phyloP scores from a whole-genome alignment of 129 eudicot genomes.

The Pseudognaphalium luteoalbum region DNA sequence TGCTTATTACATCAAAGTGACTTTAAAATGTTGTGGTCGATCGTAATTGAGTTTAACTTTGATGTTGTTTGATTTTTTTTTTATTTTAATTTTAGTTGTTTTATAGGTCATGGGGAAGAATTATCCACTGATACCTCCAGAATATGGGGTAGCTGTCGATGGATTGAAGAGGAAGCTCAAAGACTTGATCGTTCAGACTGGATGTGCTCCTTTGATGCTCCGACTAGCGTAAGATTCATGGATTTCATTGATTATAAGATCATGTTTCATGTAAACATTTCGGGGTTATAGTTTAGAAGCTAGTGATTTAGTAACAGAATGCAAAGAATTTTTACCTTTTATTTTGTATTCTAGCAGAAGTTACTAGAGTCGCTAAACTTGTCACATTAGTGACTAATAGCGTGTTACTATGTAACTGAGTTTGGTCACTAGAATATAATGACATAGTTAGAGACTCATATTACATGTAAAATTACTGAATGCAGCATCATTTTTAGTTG shows the following conservation, averaged over 20 bases:
- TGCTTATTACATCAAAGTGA: not conserved
- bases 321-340: too few relatives aligned
- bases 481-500: not conserved
- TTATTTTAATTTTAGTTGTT: not conserved
- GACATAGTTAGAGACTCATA: not conserved
- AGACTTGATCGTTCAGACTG: not conserved
- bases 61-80: not conserved
- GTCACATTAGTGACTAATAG: too few relatives aligned
- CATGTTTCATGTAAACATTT: not conserved
- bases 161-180: not conserved
- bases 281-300: not conserved
- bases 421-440: not conserved
- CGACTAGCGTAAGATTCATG: not conserved
- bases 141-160: not conserved
- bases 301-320: not conserved
- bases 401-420: too few relatives aligned
- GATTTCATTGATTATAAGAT: not conserved
- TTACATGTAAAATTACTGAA: not conserved
- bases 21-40: too few relatives aligned
- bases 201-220: conserved; percentile 2
- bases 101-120: not conserved
- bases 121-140: not conserved
- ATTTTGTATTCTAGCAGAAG: too few relatives aligned
- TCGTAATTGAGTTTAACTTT: not conserved
- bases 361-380: not conserved